Evolutionary conservation across 2,329 filamentous ascomycete genomes (phyloP).

Genomic region (Cryphonectria naterciae): DNA sequence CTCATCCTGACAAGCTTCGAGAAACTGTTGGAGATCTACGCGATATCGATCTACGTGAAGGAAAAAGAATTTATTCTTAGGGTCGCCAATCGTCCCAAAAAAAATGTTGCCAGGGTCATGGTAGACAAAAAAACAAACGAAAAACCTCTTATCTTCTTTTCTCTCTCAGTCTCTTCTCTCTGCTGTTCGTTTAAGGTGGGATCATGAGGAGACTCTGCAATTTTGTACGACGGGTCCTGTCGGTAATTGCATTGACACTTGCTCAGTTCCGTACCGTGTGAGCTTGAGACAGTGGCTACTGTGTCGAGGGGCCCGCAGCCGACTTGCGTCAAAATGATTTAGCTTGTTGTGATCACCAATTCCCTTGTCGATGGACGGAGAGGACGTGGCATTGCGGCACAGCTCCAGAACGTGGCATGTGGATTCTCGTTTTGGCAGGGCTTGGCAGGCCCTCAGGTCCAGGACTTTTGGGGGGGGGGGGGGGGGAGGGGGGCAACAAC

Average conservation of each 20-base stretch:
- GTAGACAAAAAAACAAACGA: not conserved
- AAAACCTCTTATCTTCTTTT: too few relatives aligned
- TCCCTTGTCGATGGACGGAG: not conserved
- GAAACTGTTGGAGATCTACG: not conserved
- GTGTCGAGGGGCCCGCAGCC: not conserved
- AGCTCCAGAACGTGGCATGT: conserved; percentile 13
- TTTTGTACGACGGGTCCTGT: conserved; percentile 10
- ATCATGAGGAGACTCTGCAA: conserved; percentile 3
- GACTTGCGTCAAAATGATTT: not conserved
- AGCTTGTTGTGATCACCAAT: conserved; percentile 1
- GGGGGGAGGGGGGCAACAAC: too few relatives aligned
- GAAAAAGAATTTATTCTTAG: not conserved
- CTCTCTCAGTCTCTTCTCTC: too few relatives aligned
- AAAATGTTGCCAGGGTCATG: not conserved
- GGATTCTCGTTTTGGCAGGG: not conserved
- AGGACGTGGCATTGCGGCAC: conserved; percentile 5
- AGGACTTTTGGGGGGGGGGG: not conserved
- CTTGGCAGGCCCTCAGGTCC: not conserved
- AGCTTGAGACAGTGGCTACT: not conserved
- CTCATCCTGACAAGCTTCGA: not conserved
- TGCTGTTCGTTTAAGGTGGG: not conserved
- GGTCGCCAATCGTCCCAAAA: not conserved
- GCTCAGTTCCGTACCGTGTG: not conserved
- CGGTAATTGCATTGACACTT: conserved; percentile 9
- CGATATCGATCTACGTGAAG: not conserved